Base-by-base conservation (phyloP, 106 monocot species). In the Apostasia ramifera region DNA sequence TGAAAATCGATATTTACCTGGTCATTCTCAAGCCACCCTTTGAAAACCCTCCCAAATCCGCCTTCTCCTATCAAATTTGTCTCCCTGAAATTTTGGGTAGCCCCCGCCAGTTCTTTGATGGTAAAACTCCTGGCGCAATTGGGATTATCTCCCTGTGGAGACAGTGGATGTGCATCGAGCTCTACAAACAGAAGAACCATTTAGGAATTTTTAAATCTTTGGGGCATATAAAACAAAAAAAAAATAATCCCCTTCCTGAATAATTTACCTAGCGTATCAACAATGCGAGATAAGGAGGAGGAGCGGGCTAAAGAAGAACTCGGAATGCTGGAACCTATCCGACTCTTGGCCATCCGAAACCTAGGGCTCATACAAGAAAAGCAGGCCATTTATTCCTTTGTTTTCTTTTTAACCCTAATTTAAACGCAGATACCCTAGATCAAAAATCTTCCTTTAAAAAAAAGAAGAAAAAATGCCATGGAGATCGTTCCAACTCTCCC, bases 341-440 rank as follows among this genome's bases (percentile, higher is more conserved):
- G 54, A 3, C 72, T 64, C 42, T 61, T 73, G 8, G 46, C 6
- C 43, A 59, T 73, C 53, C 69, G 57, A 12, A 8, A 51, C 46
- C 73, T 73, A 37, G 81, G 76, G 46, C 60, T 59, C 44, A 85
- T 72, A 48, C 85, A 85, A 37, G 77, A 8, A 60, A 85, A 81
- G 60, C 85, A 85, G 66, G 72, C 61, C 78, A 76, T 79, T 8
- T 67, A 43, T 15, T 14, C 14, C 26, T 26, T 26, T 26, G 26
- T 26, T 26, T 26, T 26, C 26, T 26, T 26, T 26, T 26, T 26
- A 26, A 26, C 26, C 26, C 26, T 26, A 26, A 26, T 26, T 26
- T 26, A 26, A 26, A 26, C 26, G 26, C 26, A 26, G 26, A 26
- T 26, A 26, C 26, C 26, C 26, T 26, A 26, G 26, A 26, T 26